A percentile compares a stretch with the other conserved stretches of the same genome.
phyloP scores from a whole-genome alignment of 148 eudicot genomes.

The Camellia granthamiana region DNA sequence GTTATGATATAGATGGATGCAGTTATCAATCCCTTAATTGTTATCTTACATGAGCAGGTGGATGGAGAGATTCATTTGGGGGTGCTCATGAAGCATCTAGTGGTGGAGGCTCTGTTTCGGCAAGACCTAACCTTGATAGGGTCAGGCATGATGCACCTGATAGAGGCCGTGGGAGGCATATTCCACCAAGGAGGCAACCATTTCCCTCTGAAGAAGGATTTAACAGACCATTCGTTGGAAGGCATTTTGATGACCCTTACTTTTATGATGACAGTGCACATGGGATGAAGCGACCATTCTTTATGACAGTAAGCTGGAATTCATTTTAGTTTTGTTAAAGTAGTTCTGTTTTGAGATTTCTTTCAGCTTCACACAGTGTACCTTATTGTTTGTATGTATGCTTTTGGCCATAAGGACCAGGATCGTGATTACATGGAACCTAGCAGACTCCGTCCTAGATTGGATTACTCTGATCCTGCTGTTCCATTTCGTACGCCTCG shows the following conservation, averaged over 20 bases:
- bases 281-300: slow-evolving; percentile 67
- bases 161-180: slow-evolving; percentile 45
- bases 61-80: slow-evolving; percentile 55
- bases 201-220: slow-evolving; percentile 52
- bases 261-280: slow-evolving; percentile 47
- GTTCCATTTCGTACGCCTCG: slow-evolving; percentile 37
- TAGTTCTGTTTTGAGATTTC: not conserved
- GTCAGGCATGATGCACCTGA: slow-evolving; percentile 43
- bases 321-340: not conserved
- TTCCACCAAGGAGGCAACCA: slow-evolving; percentile 52
- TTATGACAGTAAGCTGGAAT: slow-evolving; percentile 52
- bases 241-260: slow-evolving; percentile 66
- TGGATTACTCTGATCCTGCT: slow-evolving; percentile 56
- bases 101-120: slow-evolving; percentile 28
- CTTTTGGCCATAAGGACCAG: slow-evolving; percentile 38
- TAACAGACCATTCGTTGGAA: slow-evolving; percentile 45
- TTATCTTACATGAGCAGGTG: slow-evolving; percentile 35
- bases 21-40: not conserved
- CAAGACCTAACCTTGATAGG: slow-evolving; percentile 49
- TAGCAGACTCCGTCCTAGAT: slow-evolving; percentile 64
- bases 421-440: slow-evolving; percentile 67
- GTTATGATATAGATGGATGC: not conserved
- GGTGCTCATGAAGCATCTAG: slow-evolving; percentile 37
- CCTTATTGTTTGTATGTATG: not conserved
- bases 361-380: not conserved